phyloP scores from a whole-genome alignment of 768 basidiomycete genomes.

The Rhodotorula diobovata region DNA sequence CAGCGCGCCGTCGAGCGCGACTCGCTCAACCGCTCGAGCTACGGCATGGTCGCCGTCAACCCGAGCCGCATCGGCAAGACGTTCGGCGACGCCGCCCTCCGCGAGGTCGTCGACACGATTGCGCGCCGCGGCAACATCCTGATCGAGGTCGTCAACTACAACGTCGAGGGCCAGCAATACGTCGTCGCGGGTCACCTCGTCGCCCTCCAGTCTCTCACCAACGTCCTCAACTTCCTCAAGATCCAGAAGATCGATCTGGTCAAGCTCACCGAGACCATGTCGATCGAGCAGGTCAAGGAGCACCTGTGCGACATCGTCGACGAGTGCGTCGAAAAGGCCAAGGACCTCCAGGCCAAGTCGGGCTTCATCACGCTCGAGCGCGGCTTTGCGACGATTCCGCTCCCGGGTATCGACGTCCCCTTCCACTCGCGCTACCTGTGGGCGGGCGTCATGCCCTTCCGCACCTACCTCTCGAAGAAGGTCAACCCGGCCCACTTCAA shows the following conservation, averaged over 20 bases:
- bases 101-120: conserved; percentile 93
- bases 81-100: conserved; percentile 90
- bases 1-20: conserved; percentile 98
- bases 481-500: conserved; percentile 86
- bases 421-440: conserved; percentile 99
- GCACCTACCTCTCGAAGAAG: conserved; percentile 79
- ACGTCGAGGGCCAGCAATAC: conserved; percentile 92
- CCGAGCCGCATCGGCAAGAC: conserved; percentile 88
- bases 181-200: conserved; percentile 96
- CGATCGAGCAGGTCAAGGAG: conserved; percentile 88
- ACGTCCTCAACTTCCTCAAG: conserved; percentile 81
- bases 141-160: conserved; percentile 86
- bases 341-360: conserved; percentile 65
- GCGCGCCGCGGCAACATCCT: conserved; percentile 68
- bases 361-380: conserved; percentile 92
- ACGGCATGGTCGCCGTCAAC: conserved; percentile 99
- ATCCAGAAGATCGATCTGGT: conserved; percentile 68
- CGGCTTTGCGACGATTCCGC: conserved; percentile 65
- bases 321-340: conserved; percentile 68
- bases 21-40: conserved; percentile 83
- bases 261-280: conserved; percentile 81
- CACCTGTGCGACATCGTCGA: conserved; percentile 90
- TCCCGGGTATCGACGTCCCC: conserved; percentile 92
- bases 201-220: conserved; percentile 82
- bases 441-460: conserved; percentile 55